Conservation (phyloP, 2,329 filamentous ascomycete species). For the Arthrobotrys pseudoclavata region DNA sequence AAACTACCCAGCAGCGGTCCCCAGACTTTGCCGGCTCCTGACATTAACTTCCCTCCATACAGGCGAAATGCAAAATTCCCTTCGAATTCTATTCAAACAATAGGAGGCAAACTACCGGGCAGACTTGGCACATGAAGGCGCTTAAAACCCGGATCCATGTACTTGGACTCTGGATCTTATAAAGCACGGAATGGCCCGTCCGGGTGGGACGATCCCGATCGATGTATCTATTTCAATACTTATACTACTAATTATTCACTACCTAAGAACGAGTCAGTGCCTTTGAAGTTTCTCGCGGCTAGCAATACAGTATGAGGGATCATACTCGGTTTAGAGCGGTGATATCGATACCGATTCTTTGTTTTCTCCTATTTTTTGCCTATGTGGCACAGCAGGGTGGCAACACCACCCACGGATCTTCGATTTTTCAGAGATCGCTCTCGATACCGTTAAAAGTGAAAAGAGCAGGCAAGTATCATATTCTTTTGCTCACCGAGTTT, state of each 20-base stretch:
- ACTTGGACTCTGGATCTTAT: neutral
- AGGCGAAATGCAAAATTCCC: neutral
- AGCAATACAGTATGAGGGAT: neutral
- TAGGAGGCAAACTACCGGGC: neutral
- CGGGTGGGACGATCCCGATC: neutral
- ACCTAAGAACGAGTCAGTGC: no score
- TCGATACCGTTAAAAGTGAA: neutral
- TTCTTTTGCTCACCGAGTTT: constrained; percentile 11
- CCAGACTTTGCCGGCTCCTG: no score
- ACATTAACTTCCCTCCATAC: neutral
- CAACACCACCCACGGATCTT: neutral
- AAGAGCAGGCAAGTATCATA: constrained; percentile 8
- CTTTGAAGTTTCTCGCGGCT: no score
- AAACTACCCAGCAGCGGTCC: no score
- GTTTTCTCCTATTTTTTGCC: constrained; percentile 19
- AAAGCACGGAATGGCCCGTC: neutral
- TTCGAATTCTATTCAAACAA: neutral
- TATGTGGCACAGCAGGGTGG: constrained; percentile 21
- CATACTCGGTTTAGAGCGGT: neutral
- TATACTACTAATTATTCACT: no score
- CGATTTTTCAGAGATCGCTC: neutral
- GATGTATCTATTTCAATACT: no score
- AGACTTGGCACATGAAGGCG: constrained; percentile 5
- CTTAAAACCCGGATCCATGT: neutral
- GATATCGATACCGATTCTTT: neutral